Evolutionary conservation across 306 rosid species (phyloP).

Genomic region (Cucurbita maxima): DNA sequence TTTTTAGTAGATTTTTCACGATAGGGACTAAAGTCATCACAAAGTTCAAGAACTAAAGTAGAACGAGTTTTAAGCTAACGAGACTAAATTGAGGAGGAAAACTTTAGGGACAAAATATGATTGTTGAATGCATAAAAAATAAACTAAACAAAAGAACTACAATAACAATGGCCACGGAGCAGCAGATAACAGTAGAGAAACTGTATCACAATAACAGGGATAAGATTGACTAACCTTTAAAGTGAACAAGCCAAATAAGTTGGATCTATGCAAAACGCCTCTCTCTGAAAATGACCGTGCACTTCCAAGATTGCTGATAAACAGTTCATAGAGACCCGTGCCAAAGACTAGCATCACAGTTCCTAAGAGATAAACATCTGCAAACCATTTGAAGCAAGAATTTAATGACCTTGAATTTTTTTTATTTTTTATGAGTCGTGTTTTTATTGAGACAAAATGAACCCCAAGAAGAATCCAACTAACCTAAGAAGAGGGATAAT

Average conservation of each 20-base stretch:
- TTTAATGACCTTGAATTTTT: neutral
- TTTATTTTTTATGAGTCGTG: neutral
- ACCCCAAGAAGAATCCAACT: neutral
- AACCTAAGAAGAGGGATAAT: neutral
- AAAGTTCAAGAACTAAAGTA: neutral
- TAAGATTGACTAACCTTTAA: slow-evolving; percentile 42
- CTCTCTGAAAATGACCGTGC: slow-evolving; percentile 29
- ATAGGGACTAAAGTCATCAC: neutral
- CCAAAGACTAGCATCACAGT: slow-evolving; percentile 97
- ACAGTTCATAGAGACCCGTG: slow-evolving; percentile 92
- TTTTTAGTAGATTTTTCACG: neutral
- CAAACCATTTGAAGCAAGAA: slow-evolving; percentile 12
- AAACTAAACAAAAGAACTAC: neutral
- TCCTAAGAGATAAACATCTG: slow-evolving; percentile 89
- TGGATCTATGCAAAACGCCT: slow-evolving; percentile 36
- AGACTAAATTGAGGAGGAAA: neutral
- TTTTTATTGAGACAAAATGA: neutral
- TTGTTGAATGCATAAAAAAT: neutral
- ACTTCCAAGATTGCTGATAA: slow-evolving; percentile 61
- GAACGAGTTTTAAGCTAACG: neutral
- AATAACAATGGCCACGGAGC: neutral
- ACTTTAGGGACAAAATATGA: neutral
- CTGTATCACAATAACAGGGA: neutral
- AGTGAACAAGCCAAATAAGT: slow-evolving; percentile 64
- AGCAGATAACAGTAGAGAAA: neutral